Evolutionary conservation across 176 grass and related monocot genomes (phyloP).

Genomic region (Miscanthus lutarioriparius): DNA sequence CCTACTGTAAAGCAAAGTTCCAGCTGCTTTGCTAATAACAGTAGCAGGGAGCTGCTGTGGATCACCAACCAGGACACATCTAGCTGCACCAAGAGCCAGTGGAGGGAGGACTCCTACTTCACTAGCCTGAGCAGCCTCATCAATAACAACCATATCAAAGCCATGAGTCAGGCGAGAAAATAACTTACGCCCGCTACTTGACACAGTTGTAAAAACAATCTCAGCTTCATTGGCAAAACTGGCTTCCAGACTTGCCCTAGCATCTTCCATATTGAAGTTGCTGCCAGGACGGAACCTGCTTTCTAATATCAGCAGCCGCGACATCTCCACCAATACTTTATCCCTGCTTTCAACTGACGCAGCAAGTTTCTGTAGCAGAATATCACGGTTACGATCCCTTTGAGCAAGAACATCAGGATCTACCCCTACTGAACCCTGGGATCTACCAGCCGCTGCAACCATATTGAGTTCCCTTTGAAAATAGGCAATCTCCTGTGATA

Average conservation of each 20-base stretch:
- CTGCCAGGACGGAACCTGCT: slow-evolving; percentile 72
- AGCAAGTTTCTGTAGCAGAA: slow-evolving; percentile 83
- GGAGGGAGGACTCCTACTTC: slow-evolving; percentile 94
- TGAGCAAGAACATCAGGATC: slow-evolving; percentile 91
- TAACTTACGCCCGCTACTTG: slow-evolving; percentile 91
- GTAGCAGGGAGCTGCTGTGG: slow-evolving; percentile 99
- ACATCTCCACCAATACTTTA: slow-evolving; percentile 98
- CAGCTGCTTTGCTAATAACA: slow-evolving; percentile 99
- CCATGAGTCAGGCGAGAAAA: slow-evolving; percentile 97
- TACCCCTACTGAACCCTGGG: slow-evolving; percentile 96
- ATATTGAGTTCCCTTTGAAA: slow-evolving; percentile 81
- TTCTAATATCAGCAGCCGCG: slow-evolving; percentile 84
- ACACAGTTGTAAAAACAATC: slow-evolving; percentile 99
- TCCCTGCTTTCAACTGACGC: slow-evolving; percentile 86
- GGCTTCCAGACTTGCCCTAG: slow-evolving; percentile 88
- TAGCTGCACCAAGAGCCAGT: slow-evolving; percentile 87
- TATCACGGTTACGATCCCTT: slow-evolving; percentile 82
- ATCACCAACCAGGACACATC: slow-evolving; percentile 97
- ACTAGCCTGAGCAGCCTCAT: slow-evolving; percentile 99
- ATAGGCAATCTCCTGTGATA: slow-evolving; percentile 71
- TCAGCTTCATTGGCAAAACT: slow-evolving; percentile 99
- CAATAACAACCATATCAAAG: slow-evolving; percentile 99
- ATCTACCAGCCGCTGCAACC: slow-evolving; percentile 74
- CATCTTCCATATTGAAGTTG: slow-evolving; percentile 96
- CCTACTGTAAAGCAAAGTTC: slow-evolving; percentile 93